Evolutionary conservation across 2,329 filamentous ascomycete genomes (phyloP).

Genomic region (Graphilbum fragrans): DNA sequence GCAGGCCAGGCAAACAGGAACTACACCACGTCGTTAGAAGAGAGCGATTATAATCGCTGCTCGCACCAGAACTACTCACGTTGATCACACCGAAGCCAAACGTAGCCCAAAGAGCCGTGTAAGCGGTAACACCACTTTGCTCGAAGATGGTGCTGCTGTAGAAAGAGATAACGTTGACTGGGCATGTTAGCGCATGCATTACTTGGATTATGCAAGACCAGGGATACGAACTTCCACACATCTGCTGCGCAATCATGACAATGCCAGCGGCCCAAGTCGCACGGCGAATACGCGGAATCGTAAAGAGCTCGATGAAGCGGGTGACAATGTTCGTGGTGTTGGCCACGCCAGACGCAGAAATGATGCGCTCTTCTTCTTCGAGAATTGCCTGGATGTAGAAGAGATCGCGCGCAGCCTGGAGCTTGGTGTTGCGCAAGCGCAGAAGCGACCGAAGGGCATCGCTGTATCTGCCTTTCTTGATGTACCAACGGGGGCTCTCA

Average conservation of each 20-base stretch:
- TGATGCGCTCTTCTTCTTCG: constrained; percentile 41
- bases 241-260: constrained; percentile 69
- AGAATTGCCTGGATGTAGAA: constrained; percentile 55
- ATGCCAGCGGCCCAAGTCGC: constrained; percentile 65
- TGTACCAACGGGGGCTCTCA: constrained; percentile 52
- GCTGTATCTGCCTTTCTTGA: constrained; percentile 51
- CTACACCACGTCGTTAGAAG: background rate
- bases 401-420: constrained; percentile 48
- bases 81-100: constrained; percentile 54
- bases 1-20: constrained; percentile 48
- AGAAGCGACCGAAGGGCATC: constrained; percentile 46
- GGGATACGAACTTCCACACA: constrained; percentile 28
- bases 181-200: background rate
- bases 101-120: constrained; percentile 46
- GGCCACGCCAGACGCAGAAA: constrained; percentile 8
- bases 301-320: constrained; percentile 54
- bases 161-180: constrained; percentile 63
- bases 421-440: constrained; percentile 36
- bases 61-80: constrained; percentile 15
- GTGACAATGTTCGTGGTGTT: constrained; percentile 43
- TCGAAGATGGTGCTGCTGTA: constrained; percentile 54
- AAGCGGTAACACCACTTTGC: constrained; percentile 41
- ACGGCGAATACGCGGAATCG: constrained; percentile 53
- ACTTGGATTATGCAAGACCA: background rate
- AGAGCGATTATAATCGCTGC: background rate